Conservation (phyloP, 352 stramenopile species). For the Phytopythium kandeliae region DNA sequence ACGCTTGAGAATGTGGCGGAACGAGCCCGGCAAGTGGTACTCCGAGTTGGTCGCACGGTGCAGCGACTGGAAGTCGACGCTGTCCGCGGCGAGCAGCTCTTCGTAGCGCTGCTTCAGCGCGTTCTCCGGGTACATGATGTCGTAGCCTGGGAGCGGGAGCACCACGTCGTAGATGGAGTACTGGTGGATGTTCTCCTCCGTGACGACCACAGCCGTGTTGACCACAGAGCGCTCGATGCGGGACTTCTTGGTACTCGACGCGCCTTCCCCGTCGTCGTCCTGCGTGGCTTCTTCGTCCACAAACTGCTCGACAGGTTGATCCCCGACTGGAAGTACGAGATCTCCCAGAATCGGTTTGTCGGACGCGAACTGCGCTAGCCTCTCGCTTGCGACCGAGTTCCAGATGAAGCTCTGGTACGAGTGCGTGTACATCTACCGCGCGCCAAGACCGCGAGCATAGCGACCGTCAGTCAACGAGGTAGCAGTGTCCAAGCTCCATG, state of each 20-base stretch:
- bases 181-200: conserved; percentile 82
- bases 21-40: conserved; percentile 91
- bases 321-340: conserved; percentile 71
- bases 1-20: conserved; percentile 90
- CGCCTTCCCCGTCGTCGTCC: conserved; percentile 22
- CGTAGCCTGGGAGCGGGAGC: conserved; percentile 93
- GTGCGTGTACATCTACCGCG: conserved; percentile 77
- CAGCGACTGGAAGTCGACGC: conserved; percentile 65
- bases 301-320: conserved; percentile 25
- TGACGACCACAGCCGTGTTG: conserved; percentile 50
- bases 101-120: conserved; percentile 62
- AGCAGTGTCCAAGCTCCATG: not conserved
- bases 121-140: conserved; percentile 87
- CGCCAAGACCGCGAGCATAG: not conserved
- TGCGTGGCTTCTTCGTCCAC: conserved; percentile 4
- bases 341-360: conserved; percentile 85
- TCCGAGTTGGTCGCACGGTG: conserved; percentile 77
- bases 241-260: conserved; percentile 36
- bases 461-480: not conserved
- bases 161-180: conserved; percentile 95
- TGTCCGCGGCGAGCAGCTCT: conserved; percentile 47
- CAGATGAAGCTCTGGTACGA: conserved; percentile 96
- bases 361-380: conserved; percentile 70
- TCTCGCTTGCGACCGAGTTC: conserved; percentile 91
- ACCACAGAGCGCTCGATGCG: conserved; percentile 11